Evolutionary conservation across 208 protist species (phyloP).

Genomic region (Crithidia thermophila): DNA sequence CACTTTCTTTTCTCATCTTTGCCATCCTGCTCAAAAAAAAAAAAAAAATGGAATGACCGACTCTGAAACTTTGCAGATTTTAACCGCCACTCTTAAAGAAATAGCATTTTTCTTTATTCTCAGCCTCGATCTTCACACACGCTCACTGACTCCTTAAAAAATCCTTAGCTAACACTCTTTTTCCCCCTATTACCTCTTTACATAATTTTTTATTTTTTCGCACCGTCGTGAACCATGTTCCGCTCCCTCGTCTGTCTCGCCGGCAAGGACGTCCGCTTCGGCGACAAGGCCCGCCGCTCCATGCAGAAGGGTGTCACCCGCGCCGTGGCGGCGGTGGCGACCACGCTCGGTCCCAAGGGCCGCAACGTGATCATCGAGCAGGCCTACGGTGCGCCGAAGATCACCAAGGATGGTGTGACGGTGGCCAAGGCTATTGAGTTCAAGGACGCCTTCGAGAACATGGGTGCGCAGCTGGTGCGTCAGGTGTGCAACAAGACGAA

Average conservation of each 20-base stretch:
- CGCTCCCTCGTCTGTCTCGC: constrained; percentile 49
- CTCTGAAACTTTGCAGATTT: constrained; percentile 3
- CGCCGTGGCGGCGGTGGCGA: constrained; percentile 96
- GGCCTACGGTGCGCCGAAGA: constrained; percentile 97
- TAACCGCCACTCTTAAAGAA: constrained; percentile 15
- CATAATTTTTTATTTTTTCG: constrained; percentile 15
- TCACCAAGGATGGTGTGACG: constrained; percentile 99
- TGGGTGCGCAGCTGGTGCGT: constrained; percentile 98
- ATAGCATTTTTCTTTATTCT: constrained; percentile 8
- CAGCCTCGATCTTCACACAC: constrained; percentile 4
- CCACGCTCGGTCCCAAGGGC: constrained; percentile 99
- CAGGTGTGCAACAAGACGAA: constrained; percentile 98
- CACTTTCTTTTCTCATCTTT: background rate
- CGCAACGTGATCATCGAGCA: constrained; percentile 99
- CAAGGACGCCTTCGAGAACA: constrained; percentile 97
- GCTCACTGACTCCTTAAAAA: background rate
- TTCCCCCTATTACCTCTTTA: constrained; percentile 9
- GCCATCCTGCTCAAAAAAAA: too few species aligned
- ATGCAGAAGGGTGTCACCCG: constrained; percentile 97
- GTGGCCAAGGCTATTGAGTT: constrained; percentile 99
- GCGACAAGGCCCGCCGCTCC: constrained; percentile 86
- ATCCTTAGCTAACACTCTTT: background rate
- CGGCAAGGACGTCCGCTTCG: constrained; percentile 97
- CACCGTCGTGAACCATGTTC: constrained; percentile 9
- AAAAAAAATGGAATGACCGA: too few species aligned